Evolutionary conservation across 345 rosid genomes (phyloP).

Genomic region (Kandelia obovata): DNA sequence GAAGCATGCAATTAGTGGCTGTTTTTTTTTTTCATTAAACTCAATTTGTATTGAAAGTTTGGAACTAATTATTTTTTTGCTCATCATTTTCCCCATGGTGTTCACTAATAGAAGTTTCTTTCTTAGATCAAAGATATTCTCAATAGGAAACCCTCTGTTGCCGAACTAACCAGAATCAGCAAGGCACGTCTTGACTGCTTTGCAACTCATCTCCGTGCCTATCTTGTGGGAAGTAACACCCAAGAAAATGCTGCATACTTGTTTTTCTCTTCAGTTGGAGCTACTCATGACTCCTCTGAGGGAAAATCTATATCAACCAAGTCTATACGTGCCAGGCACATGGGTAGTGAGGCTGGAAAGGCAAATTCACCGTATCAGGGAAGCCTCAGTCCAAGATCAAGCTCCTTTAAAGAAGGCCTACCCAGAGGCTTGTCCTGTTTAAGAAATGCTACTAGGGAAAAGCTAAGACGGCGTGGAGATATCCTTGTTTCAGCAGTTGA

Average conservation of each 20-base stretch:
- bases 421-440: slow-evolving; percentile 44
- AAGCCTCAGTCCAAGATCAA: slow-evolving; percentile 77
- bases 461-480: slow-evolving; percentile 59
- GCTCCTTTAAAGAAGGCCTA: slow-evolving; percentile 71
- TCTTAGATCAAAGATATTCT: slow-evolving; percentile 78
- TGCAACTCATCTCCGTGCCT: slow-evolving; percentile 74
- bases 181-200: slow-evolving; percentile 83
- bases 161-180: slow-evolving; percentile 86
- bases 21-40: no score
- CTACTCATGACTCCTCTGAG: slow-evolving; percentile 19
- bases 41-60: no score
- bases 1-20: no score
- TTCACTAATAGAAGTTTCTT: slow-evolving; percentile 7
- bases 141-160: slow-evolving; percentile 77
- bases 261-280: slow-evolving; percentile 17
- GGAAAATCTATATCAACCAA: slow-evolving; percentile 28
- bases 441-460: slow-evolving; percentile 57
- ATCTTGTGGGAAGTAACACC: slow-evolving; percentile 59
- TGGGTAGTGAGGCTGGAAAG: slow-evolving; percentile 44
- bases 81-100: not conserved
- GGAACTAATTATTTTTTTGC: no score
- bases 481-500: slow-evolving; percentile 48
- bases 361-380: slow-evolving; percentile 51
- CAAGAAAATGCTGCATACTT: slow-evolving; percentile 27
- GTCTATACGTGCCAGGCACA: slow-evolving; percentile 47